Evolutionary conservation across 345 rosid genomes (phyloP).

Genomic region (Eutrema yunnanense): DNA sequence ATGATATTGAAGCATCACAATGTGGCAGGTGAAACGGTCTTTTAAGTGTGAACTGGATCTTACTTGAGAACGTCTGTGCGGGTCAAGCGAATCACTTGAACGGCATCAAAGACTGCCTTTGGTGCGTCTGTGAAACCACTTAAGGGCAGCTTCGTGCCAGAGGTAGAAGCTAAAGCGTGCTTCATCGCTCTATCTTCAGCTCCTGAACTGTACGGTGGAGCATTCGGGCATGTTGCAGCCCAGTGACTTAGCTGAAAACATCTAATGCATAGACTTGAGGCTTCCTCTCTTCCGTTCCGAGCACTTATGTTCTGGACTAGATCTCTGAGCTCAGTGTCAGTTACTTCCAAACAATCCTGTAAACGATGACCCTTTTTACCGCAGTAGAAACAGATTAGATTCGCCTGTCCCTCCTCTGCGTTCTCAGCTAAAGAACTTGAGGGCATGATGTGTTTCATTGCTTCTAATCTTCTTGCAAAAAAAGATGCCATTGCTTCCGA

Average conservation of each 20-base stretch:
- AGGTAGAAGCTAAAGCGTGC: conserved; percentile 33
- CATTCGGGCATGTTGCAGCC: conserved; percentile 65
- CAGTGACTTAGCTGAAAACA: conserved; percentile 71
- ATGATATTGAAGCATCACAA: neutral
- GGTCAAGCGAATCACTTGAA: conserved; percentile 63
- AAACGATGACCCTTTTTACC: conserved; percentile 60
- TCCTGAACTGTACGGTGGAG: conserved; percentile 29
- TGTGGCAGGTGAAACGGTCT: neutral
- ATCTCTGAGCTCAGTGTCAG: conserved; percentile 59
- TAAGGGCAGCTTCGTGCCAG: conserved; percentile 25
- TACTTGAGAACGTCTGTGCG: conserved; percentile 70
- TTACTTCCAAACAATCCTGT: conserved; percentile 53
- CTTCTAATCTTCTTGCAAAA: conserved; percentile 70
- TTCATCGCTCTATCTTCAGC: conserved; percentile 22
- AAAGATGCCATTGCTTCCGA: conserved; percentile 61
- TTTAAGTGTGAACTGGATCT: neutral
- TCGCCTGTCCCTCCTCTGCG: conserved; percentile 24
- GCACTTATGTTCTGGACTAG: conserved; percentile 38
- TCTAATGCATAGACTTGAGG: conserved; percentile 50
- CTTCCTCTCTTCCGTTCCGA: conserved; percentile 33
- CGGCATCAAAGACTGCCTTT: conserved; percentile 43
- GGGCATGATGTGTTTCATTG: conserved; percentile 46
- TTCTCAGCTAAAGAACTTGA: conserved; percentile 28
- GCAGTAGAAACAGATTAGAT: conserved; percentile 56
- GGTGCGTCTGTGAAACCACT: conserved; percentile 37